Conservation (phyloP, 2,329 filamentous ascomycete species). For the Monosporascus sp. region DNA sequence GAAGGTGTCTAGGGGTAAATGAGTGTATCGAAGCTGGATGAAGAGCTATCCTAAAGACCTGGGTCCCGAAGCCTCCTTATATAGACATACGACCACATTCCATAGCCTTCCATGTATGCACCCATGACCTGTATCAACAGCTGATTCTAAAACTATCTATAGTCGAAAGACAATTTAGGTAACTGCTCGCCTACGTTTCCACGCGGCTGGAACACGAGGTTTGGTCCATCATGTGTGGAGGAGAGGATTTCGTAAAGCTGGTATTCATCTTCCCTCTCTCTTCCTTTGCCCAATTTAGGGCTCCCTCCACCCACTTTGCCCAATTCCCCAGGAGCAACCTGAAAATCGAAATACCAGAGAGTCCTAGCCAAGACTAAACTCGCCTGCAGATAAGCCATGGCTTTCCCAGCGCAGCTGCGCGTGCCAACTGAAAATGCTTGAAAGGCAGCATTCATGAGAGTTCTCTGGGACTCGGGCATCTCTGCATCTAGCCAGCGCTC, state of each 20-base stretch:
- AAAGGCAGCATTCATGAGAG: no score
- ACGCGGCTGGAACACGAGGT: neutral
- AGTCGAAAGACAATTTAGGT: no score
- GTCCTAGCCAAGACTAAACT: constrained; percentile 37
- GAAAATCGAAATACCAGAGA: constrained; percentile 34
- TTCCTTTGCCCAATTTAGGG: neutral
- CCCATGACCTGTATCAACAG: no score
- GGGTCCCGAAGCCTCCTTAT: no score
- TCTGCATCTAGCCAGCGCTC: constrained; percentile 7
- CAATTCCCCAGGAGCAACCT: neutral
- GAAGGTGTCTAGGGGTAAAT: no score
- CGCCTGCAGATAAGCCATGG: constrained; percentile 20
- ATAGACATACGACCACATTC: no score
- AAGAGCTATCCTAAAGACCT: no score
- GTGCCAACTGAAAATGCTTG: constrained; percentile 14
- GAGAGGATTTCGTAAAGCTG: neutral
- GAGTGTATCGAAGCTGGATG: no score
- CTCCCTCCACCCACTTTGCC: neutral
- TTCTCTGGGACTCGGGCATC: no score
- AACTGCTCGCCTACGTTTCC: no score
- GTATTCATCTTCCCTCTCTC: neutral
- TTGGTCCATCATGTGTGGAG: neutral
- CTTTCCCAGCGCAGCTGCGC: constrained; percentile 26
- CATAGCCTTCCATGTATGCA: no score
- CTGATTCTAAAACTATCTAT: no score